phyloP scores from a whole-genome alignment of 192 early-diverging fungal genomes.

The Jimgerdemannia lactiflua region DNA sequence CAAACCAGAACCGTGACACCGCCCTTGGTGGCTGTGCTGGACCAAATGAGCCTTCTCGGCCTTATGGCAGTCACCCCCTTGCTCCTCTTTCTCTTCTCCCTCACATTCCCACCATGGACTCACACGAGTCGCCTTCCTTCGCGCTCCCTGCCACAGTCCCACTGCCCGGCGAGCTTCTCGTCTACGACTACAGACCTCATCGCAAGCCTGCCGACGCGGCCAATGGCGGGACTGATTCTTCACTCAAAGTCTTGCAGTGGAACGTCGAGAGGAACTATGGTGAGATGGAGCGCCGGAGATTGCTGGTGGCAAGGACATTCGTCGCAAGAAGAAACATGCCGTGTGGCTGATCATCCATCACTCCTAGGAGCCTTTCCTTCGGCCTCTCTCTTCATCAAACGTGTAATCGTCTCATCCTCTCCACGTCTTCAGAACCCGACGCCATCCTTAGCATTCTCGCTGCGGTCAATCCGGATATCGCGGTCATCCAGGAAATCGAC shows the following conservation, averaged over 20 bases:
- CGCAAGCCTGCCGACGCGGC: background rate
- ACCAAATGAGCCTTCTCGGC: too few relatives aligned
- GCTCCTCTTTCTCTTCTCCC: too few relatives aligned
- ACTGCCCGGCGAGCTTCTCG: slow-evolving; percentile 40
- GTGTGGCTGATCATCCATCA: too few relatives aligned
- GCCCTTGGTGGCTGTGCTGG: too few relatives aligned
- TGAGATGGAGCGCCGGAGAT: background rate
- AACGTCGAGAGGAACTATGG: slow-evolving; percentile 82
- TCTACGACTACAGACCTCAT: slow-evolving; percentile 36
- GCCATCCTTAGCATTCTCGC: slow-evolving; percentile 51
- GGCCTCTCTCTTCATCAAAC: background rate
- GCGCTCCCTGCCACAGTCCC: too few relatives aligned
- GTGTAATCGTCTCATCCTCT: too few relatives aligned
- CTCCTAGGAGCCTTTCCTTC: too few relatives aligned
- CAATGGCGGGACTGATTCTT: slow-evolving; percentile 38
- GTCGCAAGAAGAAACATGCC: too few relatives aligned
- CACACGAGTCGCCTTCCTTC: too few relatives aligned
- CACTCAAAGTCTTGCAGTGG: slow-evolving; percentile 60
- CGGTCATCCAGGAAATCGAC: slow-evolving; percentile 76
- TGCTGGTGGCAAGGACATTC: background rate
- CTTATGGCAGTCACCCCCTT: too few relatives aligned
- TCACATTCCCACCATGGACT: too few relatives aligned
- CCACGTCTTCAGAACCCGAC: slow-evolving; percentile 32
- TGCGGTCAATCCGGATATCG: slow-evolving; percentile 65
- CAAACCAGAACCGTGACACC: too few relatives aligned